These are phyloP conservation scores for Mycena leptocephala DNA, from an alignment of 768 basidiomycete genomes.

Conservation along the genomic window DNA sequence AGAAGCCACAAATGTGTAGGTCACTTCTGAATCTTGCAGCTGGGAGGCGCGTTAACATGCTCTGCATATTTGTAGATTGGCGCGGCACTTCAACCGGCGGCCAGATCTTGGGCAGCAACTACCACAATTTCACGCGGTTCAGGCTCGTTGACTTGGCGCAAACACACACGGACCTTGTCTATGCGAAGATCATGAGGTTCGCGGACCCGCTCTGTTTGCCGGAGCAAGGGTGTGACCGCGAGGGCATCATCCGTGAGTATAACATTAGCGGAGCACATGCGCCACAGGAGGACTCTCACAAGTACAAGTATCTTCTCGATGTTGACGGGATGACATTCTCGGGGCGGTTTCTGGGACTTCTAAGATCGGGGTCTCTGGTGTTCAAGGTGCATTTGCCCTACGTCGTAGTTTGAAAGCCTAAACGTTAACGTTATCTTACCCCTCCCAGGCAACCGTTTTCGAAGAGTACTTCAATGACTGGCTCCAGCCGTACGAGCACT, in stretches of 20 bases:
- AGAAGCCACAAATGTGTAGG: constrained; percentile 11
- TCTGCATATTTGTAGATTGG: constrained; percentile 17
- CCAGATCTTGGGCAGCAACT: constrained; percentile 23
- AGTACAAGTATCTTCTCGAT: constrained; percentile 29
- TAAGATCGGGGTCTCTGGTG: constrained; percentile 18
- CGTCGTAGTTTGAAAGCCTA: too few species aligned
- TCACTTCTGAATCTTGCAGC: not conserved
- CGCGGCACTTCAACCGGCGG: constrained; percentile 27
- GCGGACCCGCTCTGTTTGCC: constrained; percentile 18
- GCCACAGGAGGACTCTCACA: constrained; percentile 24
- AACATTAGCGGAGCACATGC: constrained; percentile 1
- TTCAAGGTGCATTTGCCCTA: constrained; percentile 32
- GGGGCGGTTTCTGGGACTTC: constrained; percentile 24
- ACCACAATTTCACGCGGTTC: constrained; percentile 30
- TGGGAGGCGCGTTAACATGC: not conserved
- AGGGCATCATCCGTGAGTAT: constrained; percentile 19
- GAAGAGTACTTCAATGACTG: constrained; percentile 24
- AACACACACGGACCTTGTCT: constrained; percentile 11
- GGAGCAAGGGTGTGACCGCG: constrained; percentile 16
- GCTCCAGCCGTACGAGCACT: constrained; percentile 25
- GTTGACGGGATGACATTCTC: constrained; percentile 26
- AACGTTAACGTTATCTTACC: not conserved
- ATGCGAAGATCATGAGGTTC: constrained; percentile 16
- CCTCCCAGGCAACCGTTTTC: constrained; percentile 16
- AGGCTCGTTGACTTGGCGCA: constrained; percentile 11